Evolutionary conservation across 2,329 filamentous ascomycete species (phyloP).

Genomic region (Knufia fluminis): DNA sequence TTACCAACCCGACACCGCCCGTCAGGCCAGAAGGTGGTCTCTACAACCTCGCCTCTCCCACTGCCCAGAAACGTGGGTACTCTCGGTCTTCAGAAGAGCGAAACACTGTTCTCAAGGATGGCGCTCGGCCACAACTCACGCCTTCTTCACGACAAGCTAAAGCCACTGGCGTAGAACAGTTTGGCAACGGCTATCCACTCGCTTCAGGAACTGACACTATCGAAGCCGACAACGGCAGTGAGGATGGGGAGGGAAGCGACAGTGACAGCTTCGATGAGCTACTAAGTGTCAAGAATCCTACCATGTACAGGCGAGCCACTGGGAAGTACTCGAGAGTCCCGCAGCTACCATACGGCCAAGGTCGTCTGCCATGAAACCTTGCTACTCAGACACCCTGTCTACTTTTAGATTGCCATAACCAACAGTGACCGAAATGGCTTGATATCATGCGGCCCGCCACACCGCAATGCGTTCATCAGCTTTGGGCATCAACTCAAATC

Average conservation of each 20-base stretch:
- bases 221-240: constrained; percentile 7
- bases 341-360: too few relatives aligned
- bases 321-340: not conserved
- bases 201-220: constrained; percentile 5
- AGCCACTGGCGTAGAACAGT: too few relatives aligned
- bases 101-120: not conserved
- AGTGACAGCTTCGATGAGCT: not conserved
- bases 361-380: too few relatives aligned
- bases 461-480: too few relatives aligned
- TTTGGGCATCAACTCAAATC: too few relatives aligned
- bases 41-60: not conserved
- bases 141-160: not conserved
- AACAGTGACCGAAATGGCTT: too few relatives aligned
- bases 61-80: not conserved
- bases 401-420: too few relatives aligned
- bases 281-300: not conserved
- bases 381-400: too few relatives aligned
- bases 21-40: not conserved
- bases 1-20: constrained; percentile 2
- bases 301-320: not conserved
- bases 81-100: not conserved
- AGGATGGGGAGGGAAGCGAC: constrained; percentile 5
- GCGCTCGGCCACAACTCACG: not conserved
- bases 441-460: too few relatives aligned
- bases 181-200: not conserved